Percentiles rank a stretch among this genome's conserved stretches.
Conservation (phyloP, 2,329 filamentous ascomycete species). For the Colletotrichum chrysophilum region DNA sequence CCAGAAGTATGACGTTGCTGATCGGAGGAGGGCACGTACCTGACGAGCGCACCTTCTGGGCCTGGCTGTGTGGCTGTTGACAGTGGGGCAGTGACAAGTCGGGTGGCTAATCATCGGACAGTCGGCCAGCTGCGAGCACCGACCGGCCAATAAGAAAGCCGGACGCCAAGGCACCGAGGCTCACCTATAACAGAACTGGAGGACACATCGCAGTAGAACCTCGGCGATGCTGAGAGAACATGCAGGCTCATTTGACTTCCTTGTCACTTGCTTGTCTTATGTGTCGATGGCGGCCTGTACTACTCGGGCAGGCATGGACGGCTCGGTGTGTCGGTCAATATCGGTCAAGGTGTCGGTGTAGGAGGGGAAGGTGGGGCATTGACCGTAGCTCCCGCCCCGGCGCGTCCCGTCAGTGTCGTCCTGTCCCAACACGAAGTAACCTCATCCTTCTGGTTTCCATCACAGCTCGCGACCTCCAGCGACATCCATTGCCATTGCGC, state of each 20-base stretch:
- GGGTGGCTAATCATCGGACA: not conserved
- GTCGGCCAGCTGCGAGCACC: not conserved
- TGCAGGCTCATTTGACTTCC: no score
- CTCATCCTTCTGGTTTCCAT: not conserved
- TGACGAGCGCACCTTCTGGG: not conserved
- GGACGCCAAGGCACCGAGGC: not conserved
- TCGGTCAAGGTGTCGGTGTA: not conserved
- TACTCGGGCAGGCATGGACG: no score
- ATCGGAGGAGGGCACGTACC: not conserved
- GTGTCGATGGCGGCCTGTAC: not conserved
- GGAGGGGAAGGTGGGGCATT: not conserved
- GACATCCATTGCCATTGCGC: not conserved
- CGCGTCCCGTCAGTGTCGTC: not conserved
- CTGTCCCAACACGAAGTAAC: not conserved
- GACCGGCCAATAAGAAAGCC: not conserved
- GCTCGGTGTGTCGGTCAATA: not conserved
- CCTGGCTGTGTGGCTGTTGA: not conserved
- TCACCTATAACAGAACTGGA: not conserved
- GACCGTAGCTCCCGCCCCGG: not conserved
- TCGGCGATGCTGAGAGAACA: not conserved
- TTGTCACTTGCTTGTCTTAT: not conserved
- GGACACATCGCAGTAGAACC: conserved; percentile 14
- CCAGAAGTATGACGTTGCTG: conserved; percentile 19
- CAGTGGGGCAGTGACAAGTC: not conserved
- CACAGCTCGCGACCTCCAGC: not conserved